Percentiles rank a stretch among this genome's conserved stretches.
These are phyloP conservation scores for Raddia guianensis DNA, from an alignment of 176 grass and related monocot species.

Conservation along the genomic window DNA sequence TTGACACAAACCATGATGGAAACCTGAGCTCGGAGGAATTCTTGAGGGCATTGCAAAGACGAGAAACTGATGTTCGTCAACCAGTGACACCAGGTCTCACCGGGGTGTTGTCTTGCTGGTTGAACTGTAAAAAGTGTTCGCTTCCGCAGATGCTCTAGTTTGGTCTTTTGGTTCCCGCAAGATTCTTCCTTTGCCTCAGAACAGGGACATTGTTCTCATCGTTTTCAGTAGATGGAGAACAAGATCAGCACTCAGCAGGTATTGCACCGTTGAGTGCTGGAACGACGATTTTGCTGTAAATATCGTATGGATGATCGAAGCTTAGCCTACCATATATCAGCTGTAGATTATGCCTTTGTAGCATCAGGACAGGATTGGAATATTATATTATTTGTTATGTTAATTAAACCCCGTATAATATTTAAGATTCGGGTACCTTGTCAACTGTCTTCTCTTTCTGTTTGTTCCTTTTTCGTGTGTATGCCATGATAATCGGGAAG, in stretches of 20 bases:
- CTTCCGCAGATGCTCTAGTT: conserved; percentile 38
- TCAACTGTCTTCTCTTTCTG: background rate
- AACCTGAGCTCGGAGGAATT: conserved; percentile 81
- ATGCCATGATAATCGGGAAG: too few species aligned
- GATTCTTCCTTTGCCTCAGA: background rate
- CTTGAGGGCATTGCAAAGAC: conserved; percentile 69
- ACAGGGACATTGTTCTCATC: background rate
- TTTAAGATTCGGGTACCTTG: background rate
- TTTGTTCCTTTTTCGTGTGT: background rate
- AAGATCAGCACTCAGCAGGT: background rate
- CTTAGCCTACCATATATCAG: background rate
- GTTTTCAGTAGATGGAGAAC: conserved; percentile 6
- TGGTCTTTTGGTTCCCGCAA: background rate
- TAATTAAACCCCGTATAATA: background rate
- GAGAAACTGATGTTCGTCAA: conserved; percentile 65
- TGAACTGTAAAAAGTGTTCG: conserved; percentile 53
- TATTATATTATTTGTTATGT: conserved; percentile 11
- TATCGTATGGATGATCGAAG: background rate
- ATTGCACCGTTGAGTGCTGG: background rate
- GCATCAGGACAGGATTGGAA: background rate
- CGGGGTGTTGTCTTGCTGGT: conserved; percentile 53
- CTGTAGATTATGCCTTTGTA: conserved; percentile 34
- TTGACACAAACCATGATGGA: conserved; percentile 75
- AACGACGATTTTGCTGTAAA: conserved; percentile 27
- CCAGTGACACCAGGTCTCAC: conserved; percentile 42